A percentile compares a stretch with the other conserved stretches of the same genome.
These are phyloP conservation scores for Rhizophora apiculata DNA, from an alignment of 345 rosid genomes.

Conservation along the genomic window DNA sequence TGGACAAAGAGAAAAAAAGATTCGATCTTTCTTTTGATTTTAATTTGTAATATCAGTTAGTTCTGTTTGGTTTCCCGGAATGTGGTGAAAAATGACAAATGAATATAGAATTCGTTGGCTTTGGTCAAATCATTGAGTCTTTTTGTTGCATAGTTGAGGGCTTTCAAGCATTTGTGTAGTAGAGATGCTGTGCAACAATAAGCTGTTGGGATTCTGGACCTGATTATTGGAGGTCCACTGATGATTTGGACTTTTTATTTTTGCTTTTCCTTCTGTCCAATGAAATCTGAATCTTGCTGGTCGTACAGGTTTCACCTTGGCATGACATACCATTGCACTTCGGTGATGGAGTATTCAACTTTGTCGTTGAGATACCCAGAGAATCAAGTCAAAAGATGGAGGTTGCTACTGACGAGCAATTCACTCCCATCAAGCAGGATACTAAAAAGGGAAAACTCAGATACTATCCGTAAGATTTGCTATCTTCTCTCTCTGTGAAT, in stretches of 20 bases:
- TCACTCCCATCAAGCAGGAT: constrained; percentile 93
- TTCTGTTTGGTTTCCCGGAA: background rate
- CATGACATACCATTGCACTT: constrained; percentile 81
- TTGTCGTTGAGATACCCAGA: constrained; percentile 83
- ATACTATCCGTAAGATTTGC: constrained; percentile 60
- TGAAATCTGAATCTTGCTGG: constrained; percentile 1
- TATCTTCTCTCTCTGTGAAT: background rate
- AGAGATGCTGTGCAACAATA: background rate
- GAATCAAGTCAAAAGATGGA: constrained; percentile 98
- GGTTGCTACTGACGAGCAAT: constrained; percentile 86
- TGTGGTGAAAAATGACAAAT: background rate
- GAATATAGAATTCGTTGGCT: background rate
- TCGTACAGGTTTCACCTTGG: constrained; percentile 83
- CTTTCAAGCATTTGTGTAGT: background rate
- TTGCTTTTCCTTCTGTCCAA: background rate
- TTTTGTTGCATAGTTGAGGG: background rate
- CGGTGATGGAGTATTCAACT: constrained; percentile 84
- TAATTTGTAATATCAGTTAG: background rate
- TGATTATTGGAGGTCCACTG: background rate
- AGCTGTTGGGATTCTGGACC: background rate
- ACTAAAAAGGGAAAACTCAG: constrained; percentile 71
- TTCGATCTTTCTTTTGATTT: background rate
- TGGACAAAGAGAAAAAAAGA: too few species aligned
- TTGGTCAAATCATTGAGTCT: background rate
- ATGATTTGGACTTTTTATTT: background rate